Evolutionary conservation across 192 early-diverging fungal genomes (phyloP), one percentile per base, ranked within the genome.

Genomic region (Backusella psychrophila): DNA sequence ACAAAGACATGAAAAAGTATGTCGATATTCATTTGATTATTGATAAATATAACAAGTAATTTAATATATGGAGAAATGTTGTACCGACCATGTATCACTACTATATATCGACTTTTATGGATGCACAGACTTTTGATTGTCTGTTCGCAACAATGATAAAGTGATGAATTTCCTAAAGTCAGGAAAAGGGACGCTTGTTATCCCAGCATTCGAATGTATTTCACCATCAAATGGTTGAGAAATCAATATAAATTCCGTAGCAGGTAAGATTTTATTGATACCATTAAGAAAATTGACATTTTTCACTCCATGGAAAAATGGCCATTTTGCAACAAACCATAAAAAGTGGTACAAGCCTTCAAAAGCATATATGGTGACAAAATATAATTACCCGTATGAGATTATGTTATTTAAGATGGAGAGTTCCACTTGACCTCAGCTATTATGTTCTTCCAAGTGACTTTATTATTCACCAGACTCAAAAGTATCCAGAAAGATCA

Each of bases 131-230:
- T 85, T 88, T 31, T 41, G 80, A 8, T 75, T 75, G 44, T 66
- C 74, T 19, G 75, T 89, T 39, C n/a, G 41, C 35, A 80, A 78
- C 52, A 77, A 70, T 65, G 72, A 75, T 1, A 14, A 36, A 6
- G 78, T 85, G 2, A 83, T 82, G 78, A 49, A 82, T 17, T 74
- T 80, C 66, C 69, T 89, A 15, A 75, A 82, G 34, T 49, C 59
- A 19, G 82, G 81, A n/a, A 85, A 82, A 34, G 79, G 80, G 15
- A 85, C 84, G 14, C 80, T 89, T 59, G 78, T 88, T 15, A 69
- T 89, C 44, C 87, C 88, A 12, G 88, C 86, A 11, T 88, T 88
- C 44, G 87, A 89, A 69, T 89, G 79, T 72, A 78, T 79, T 3
- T 70, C 82, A 33, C 77, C 82, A 42, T 78, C 81, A 15, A 86